A percentile compares a stretch with the other conserved stretches of the same genome.
These are phyloP conservation scores for Colletotrichum liriopes DNA, from an alignment of 2,329 filamentous ascomycete genomes.

Conservation along the genomic window DNA sequence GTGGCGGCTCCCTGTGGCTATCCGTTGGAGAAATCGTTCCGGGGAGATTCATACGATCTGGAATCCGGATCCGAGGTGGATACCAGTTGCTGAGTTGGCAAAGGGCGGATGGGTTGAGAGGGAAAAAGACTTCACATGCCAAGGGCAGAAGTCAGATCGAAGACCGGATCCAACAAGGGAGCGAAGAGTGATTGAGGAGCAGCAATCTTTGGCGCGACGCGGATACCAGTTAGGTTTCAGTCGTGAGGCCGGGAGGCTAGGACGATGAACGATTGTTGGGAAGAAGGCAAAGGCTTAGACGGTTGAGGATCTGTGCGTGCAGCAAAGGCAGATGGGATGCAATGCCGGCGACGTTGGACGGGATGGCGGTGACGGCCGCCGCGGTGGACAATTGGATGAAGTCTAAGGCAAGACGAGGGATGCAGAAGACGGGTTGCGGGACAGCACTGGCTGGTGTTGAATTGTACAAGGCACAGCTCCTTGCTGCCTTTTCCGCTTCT, in stretches of 20 bases:
- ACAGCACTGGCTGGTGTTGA: background rate
- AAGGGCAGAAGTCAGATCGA: background rate
- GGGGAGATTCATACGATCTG: background rate
- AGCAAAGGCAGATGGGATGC: constrained; percentile 22
- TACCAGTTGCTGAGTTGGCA: constrained; percentile 10
- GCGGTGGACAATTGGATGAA: constrained; percentile 4
- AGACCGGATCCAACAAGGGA: constrained; percentile 15
- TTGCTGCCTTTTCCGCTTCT: background rate
- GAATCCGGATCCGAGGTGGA: constrained; percentile 12
- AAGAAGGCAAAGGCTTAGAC: background rate
- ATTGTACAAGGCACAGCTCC: constrained; percentile 4
- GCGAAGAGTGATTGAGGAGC: background rate
- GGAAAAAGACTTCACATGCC: constrained; percentile 28
- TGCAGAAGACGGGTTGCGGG: background rate
- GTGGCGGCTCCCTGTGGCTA: background rate
- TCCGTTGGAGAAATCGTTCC: background rate
- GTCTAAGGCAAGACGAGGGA: constrained; percentile 1
- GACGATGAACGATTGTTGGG: background rate
- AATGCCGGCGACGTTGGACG: constrained; percentile 37
- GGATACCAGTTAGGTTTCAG: constrained; percentile 12
- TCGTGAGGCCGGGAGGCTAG: background rate
- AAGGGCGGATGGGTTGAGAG: background rate
- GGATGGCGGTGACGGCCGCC: constrained; percentile 25
- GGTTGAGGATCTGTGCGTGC: background rate
- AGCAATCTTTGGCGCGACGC: background rate